Percentiles rank a stretch among this genome's conserved stretches.
Conservation (phyloP, 768 basidiomycete species). For the Heimioporus sp. region DNA sequence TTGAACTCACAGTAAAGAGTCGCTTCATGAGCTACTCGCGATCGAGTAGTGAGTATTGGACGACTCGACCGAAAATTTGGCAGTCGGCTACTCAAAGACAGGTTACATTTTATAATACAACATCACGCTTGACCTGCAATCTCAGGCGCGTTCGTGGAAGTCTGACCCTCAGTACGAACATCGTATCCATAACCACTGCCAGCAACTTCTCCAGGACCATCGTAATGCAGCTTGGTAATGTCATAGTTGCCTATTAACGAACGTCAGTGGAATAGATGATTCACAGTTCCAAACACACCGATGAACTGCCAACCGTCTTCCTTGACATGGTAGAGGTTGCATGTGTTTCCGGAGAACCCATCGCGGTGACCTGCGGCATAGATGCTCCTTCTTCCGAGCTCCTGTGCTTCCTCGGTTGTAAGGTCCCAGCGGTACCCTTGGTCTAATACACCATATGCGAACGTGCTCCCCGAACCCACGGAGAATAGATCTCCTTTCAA, state of each 20-base stretch:
- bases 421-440: slow-evolving; percentile 95
- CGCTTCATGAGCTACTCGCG: slow-evolving; percentile 32
- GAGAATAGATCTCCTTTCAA: slow-evolving; percentile 98
- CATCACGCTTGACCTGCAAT: slow-evolving; percentile 29
- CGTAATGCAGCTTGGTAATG: slow-evolving; percentile 86
- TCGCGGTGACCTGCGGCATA: slow-evolving; percentile 97
- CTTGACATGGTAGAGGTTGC: slow-evolving; percentile 95
- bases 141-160: slow-evolving; percentile 49
- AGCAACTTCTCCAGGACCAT: slow-evolving; percentile 70
- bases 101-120: slow-evolving; percentile 23
- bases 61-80: not conserved
- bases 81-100: slow-evolving; percentile 5
- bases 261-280: slow-evolving; percentile 10
- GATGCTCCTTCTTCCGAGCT: slow-evolving; percentile 90
- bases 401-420: slow-evolving; percentile 89
- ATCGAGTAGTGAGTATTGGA: too few species aligned
- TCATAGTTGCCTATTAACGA: slow-evolving; percentile 80
- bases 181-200: slow-evolving; percentile 85
- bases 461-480: slow-evolving; percentile 96
- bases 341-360: slow-evolving; percentile 93
- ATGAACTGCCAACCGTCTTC: slow-evolving; percentile 96
- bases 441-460: slow-evolving; percentile 98
- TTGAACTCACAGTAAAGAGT: slow-evolving; percentile 20
- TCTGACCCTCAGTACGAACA: slow-evolving; percentile 58
- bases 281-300: slow-evolving; percentile 48